Percentiles rank a stretch among this genome's conserved stretches.
phyloP scores from a whole-genome alignment of 768 basidiomycete genomes.

The Rhodotorula graminis region DNA sequence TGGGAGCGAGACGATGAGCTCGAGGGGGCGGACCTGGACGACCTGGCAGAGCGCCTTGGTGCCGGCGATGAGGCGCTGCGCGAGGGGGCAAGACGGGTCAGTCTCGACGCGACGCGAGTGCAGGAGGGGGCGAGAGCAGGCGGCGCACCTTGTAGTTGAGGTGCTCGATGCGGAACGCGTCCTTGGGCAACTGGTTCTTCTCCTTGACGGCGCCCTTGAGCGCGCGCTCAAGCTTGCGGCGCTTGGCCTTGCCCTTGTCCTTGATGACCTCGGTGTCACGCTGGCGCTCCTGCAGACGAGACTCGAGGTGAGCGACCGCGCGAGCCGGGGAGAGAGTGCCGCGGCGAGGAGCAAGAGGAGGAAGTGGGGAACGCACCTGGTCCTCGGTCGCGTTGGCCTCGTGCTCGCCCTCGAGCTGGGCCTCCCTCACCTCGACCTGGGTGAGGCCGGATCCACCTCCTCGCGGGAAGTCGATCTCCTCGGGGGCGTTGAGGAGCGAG shows the following conservation, averaged over 20 bases:
- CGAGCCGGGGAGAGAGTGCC: no score
- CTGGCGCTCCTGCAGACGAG: slow-evolving; percentile 1
- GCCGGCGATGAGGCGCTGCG: slow-evolving; percentile 68
- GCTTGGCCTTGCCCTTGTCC: slow-evolving; percentile 50
- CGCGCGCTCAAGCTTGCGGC: slow-evolving; percentile 44
- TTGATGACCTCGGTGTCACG: slow-evolving; percentile 37
- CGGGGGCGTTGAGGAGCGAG: slow-evolving; percentile 31
- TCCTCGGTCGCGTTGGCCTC: slow-evolving; percentile 73
- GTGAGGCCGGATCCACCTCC: slow-evolving; percentile 88
- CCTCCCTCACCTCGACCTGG: slow-evolving; percentile 78
- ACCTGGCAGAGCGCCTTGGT: slow-evolving; percentile 88
- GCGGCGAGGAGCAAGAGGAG: not conserved
- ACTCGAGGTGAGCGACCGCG: not conserved
- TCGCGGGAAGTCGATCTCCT: slow-evolving; percentile 64
- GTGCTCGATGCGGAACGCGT: slow-evolving; percentile 70
- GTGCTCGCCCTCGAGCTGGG: slow-evolving; percentile 73
- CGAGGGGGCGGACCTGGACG: slow-evolving; percentile 76
- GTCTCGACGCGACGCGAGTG: not conserved
- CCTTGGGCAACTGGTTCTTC: slow-evolving; percentile 45
- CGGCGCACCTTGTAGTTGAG: slow-evolving; percentile 78
- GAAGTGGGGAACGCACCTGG: slow-evolving; percentile 24
- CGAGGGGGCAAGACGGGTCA: slow-evolving; percentile 8
- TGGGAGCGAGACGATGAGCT: slow-evolving; percentile 87
- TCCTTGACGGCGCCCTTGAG: slow-evolving; percentile 39
- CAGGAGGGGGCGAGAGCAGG: no score